Conservation (phyloP, 495 filamentous ascomycete species). For the Bacidia gigantensis region DNA sequence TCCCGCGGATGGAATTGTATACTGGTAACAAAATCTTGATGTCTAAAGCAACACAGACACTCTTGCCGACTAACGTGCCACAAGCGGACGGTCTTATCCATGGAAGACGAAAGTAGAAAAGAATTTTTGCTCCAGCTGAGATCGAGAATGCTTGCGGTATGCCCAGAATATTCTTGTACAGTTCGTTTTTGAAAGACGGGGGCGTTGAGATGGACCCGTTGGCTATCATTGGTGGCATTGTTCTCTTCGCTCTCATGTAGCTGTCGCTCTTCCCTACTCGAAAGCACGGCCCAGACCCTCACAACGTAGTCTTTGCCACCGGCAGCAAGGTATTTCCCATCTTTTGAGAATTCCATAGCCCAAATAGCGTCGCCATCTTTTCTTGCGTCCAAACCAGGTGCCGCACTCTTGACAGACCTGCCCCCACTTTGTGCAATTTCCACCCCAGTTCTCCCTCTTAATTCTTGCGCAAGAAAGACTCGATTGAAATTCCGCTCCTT, state of each 20-base stretch:
- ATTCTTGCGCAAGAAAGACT: slow-evolving; percentile 82
- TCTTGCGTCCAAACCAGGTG: slow-evolving; percentile 28
- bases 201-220: slow-evolving; percentile 54
- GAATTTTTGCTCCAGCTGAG: slow-evolving; percentile 99
- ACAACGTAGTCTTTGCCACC: slow-evolving; percentile 80
- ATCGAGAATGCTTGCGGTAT: slow-evolving; percentile 78
- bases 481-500: slow-evolving; percentile 70
- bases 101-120: slow-evolving; percentile 89
- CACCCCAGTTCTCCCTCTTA: slow-evolving; percentile 37
- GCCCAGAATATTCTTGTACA: slow-evolving; percentile 65
- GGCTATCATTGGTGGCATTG: slow-evolving; percentile 32
- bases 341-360: slow-evolving; percentile 85
- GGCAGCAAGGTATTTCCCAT: slow-evolving; percentile 81
- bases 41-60: slow-evolving; percentile 90
- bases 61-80: slow-evolving; percentile 83
- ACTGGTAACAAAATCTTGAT: slow-evolving; percentile 90
- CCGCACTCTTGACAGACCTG: slow-evolving; percentile 13
- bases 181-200: slow-evolving; percentile 81
- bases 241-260: slow-evolving; percentile 59
- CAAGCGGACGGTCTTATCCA: slow-evolving; percentile 93
- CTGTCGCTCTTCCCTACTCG: slow-evolving; percentile 63
- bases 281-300: slow-evolving; percentile 80
- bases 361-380: slow-evolving; percentile 52
- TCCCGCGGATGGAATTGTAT: slow-evolving; percentile 91
- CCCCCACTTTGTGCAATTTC: slow-evolving; percentile 23